phyloP scores from a whole-genome alignment of 2,329 filamentous ascomycete species.

The Nakataea oryzae region DNA sequence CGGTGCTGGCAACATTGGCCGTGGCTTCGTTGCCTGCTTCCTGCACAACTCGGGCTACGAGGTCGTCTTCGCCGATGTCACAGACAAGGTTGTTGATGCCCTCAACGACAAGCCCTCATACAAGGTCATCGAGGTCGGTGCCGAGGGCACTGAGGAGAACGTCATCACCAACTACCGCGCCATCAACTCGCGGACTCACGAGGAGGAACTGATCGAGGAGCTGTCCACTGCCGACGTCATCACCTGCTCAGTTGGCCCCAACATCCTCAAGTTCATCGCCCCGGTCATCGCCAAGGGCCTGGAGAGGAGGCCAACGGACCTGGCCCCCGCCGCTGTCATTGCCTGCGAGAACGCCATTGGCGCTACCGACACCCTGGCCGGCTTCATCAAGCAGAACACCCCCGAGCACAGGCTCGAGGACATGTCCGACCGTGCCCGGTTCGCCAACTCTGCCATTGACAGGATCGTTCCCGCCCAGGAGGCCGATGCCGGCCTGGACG shows the following conservation, averaged over 20 bases:
- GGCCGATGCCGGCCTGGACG: conserved; percentile 68
- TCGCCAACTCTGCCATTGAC: conserved; percentile 97
- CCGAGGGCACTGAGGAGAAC: conserved; percentile 69
- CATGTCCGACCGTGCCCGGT: conserved; percentile 67
- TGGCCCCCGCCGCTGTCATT: conserved; percentile 74
- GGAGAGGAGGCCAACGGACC: conserved; percentile 56
- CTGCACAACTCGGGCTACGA: conserved; percentile 92
- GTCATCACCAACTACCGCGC: conserved; percentile 92
- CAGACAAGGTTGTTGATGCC: conserved; percentile 68
- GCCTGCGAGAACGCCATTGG: conserved; percentile 98
- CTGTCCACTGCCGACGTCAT: conserved; percentile 83
- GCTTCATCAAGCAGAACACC: conserved; percentile 72
- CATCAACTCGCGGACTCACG: conserved; percentile 85
- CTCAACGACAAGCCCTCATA: conserved; percentile 71
- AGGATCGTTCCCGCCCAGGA: conserved; percentile 93
- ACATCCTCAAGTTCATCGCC: conserved; percentile 92
- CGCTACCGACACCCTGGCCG: conserved; percentile 79
- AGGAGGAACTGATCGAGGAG: conserved; percentile 71
- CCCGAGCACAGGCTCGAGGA: conserved; percentile 53
- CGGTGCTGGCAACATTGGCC: conserved; percentile 76
- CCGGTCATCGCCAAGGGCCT: conserved; percentile 93
- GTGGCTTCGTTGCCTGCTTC: conserved; percentile 83
- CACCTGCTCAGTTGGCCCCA: conserved; percentile 94
- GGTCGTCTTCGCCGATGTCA: conserved; percentile 92
- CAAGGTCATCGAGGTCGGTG: conserved; percentile 85